Base-by-base conservation (phyloP, 2,329 filamentous ascomycete genomes). In the Xylaria sp. region DNA sequence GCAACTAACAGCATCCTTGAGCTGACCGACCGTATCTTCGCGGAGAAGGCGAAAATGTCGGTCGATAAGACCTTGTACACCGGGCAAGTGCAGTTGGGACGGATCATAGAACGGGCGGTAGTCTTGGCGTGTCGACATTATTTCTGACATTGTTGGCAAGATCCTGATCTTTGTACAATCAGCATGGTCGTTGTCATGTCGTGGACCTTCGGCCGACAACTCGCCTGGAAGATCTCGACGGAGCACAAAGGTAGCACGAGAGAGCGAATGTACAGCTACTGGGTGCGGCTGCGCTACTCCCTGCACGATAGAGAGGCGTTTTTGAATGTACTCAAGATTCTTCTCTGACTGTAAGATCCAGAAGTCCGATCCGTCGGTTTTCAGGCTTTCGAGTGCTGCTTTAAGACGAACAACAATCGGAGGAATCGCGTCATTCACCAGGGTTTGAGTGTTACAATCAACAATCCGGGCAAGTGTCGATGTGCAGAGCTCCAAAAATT, bases 1-100 rank as follows among this genome's bases (percentile, higher is more conserved):
- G 13, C 40, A 38, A 23, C 53, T 25, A 10, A 56, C 37, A 9
- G 53, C 33, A 19, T 85, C 80, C 29, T 81, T 76, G 4, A 87
- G 73, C 59, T 84, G 79, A 0, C 82, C 82, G 1, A 86, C 74
- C 0, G 79, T 83, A 64, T 87, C 83, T 68, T 86, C 81, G 3
- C 84, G 77, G 0, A 86, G 70, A 1, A 86, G 77, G 13, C 84
- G 79, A 52, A 87, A 87, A 53, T 86, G 79, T 56, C 79, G 75
- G 67, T 87, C 84, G 0, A 87, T 68, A 1, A 83, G 76, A 1
- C 83, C 81, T 7, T 70, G 72, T 9, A 81, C 75, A 1, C 81
- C 80, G 9, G 71, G 64, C 13, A 78, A 68, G 64, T 83, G 78
- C 56, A 75, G 76, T n/a, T 73, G 71, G 0, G 71, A 67, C 4